These are phyloP conservation scores for Termitomyces sp. DNA, from an alignment of 768 basidiomycete genomes.

Conservation along the genomic window DNA sequence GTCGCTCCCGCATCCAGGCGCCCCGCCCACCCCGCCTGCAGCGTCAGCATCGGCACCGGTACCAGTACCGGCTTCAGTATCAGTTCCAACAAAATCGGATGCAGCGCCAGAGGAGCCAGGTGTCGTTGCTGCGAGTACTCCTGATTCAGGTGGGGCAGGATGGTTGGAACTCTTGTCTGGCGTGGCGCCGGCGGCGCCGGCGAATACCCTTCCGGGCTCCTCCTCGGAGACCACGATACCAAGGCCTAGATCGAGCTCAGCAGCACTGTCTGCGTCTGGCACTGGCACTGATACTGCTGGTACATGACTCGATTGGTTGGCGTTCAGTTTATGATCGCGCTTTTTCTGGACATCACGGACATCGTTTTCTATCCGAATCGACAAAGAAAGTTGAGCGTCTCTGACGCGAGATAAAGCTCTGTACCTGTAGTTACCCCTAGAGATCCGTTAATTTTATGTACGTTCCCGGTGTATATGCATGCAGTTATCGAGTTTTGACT, in stretches of 20 bases:
- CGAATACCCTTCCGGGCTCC: neutral
- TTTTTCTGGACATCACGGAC: neutral
- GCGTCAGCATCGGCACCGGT: neutral
- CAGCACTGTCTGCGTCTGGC: neutral
- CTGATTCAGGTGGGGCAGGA: neutral
- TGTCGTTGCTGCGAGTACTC: neutral
- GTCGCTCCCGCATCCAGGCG: neutral
- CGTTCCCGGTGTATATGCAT: neutral
- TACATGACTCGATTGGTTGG: neutral
- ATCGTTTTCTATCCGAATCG: neutral
- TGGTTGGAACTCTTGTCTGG: slow-evolving; percentile 13
- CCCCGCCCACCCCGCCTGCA: neutral
- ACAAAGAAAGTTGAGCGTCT: neutral
- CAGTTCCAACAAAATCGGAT: neutral
- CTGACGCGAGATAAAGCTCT: neutral
- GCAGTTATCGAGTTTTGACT: neutral
- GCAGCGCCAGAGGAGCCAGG: neutral
- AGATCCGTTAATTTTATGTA: slow-evolving; percentile 1
- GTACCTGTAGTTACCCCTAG: neutral
- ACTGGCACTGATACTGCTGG: neutral
- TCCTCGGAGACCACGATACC: neutral
- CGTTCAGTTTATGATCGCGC: neutral
- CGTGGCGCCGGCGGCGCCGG: neutral
- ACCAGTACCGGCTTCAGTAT: neutral
- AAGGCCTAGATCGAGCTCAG: neutral